Base-by-base conservation (phyloP, 192 early-diverging fungal species). In the Podila verticillata region DNA sequence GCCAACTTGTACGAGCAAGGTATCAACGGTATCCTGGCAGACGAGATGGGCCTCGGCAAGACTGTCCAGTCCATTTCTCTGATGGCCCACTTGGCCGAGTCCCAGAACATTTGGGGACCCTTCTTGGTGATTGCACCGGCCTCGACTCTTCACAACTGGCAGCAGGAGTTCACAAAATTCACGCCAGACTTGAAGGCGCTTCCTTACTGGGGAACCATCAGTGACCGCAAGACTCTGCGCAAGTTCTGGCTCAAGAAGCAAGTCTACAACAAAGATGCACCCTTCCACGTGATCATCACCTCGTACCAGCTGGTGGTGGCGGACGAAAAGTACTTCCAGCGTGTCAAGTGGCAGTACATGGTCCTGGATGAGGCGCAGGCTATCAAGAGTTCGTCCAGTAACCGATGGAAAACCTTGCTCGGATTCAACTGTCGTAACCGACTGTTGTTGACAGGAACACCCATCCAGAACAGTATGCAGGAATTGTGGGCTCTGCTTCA, bases 311-410 rank as follows among this genome's bases (percentile, higher is more conserved):
- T 96, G 65, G 90, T 86, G 7, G 88, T 95, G 20, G 85, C 91
- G n/a, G 96, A 97, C 65, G 90, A 93, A 60, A 86, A 86, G 47
- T 92, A 95, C 69, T 90, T 97, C 57, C 88, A 91, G 63, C 85
- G 94, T 28, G 91, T 95, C 63, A 92, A 93, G 82, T 97, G 96
- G 96, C 94, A 96, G 86, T 97, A 97, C 72, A 95, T 97, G 94
- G 89, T 97, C 34, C 85, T 97, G 35, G 96, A 97, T 80, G 96
- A 97, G 83, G 96, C 96, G 8, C 96, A 97, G 79, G 93, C 94
- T 7, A 97, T 97, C 83, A 97, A 97, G 82, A 93, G 91, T 70
- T 96, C 93, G n/a, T 84, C 92, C 13, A 87, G 90, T 82, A 88
- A 91, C n/a, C 90, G 95, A 31, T 97, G 96, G 95, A 93, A 95